Conservation (phyloP, 2,329 filamentous ascomycete genomes). For the Fusarium sp. region DNA sequence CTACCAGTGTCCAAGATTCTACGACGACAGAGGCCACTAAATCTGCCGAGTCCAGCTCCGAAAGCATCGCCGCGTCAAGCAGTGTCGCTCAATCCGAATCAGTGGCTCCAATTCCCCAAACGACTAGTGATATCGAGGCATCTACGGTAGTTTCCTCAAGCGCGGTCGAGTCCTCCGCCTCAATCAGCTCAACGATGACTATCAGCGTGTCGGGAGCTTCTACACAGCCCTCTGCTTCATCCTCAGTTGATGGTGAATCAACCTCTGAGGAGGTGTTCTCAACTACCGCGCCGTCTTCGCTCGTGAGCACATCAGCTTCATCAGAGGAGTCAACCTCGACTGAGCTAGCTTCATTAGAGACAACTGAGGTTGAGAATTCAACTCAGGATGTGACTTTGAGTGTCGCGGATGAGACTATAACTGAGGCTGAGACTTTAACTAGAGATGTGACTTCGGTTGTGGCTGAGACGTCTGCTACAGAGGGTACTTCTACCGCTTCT, state of each 20-base stretch:
- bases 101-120: background rate
- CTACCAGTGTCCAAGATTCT: background rate
- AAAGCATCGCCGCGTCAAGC: background rate
- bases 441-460: background rate
- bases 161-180: background rate
- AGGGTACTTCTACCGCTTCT: background rate
- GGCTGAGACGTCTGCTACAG: background rate
- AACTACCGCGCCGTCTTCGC: background rate
- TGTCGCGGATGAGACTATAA: background rate
- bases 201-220: background rate
- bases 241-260: background rate
- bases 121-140: background rate
- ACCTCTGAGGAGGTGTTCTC: background rate
- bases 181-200: background rate
- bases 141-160: background rate
- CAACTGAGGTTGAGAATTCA: background rate
- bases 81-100: background rate
- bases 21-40: background rate
- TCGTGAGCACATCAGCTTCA: accelerated
- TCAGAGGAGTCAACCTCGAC: background rate
- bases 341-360: background rate
- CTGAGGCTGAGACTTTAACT: background rate
- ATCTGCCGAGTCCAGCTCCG: accelerated
- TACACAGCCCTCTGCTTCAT: background rate
- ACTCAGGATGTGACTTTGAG: background rate